phyloP scores from a whole-genome alignment of 768 basidiomycete genomes.

The Trametes cinnabarina region DNA sequence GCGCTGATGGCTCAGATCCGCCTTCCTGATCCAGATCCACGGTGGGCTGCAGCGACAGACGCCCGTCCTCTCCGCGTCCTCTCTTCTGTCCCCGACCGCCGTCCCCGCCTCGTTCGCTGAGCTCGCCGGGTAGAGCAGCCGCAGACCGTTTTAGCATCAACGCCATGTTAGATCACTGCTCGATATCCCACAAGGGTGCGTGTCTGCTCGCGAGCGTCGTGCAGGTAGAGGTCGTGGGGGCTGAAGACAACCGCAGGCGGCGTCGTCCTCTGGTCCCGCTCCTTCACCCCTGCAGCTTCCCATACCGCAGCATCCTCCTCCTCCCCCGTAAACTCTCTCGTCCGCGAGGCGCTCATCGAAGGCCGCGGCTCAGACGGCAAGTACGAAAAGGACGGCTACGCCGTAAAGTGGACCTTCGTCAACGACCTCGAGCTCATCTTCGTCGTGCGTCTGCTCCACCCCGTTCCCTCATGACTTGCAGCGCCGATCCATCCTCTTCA shows the following conservation, averaged over 20 bases:
- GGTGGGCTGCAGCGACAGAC: too few species aligned
- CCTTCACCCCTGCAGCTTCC: slow-evolving; percentile 73
- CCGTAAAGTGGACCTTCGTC: slow-evolving; percentile 90
- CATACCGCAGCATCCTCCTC: slow-evolving; percentile 26
- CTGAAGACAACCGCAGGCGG: slow-evolving; percentile 56
- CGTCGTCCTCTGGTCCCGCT: slow-evolving; percentile 90
- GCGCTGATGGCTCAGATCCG: not conserved
- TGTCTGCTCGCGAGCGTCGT: not conserved
- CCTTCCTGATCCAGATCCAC: too few species aligned
- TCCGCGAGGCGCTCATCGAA: slow-evolving; percentile 75
- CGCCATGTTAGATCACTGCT: slow-evolving; percentile 90
- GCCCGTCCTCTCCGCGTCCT: not conserved
- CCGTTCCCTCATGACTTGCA: not conserved
- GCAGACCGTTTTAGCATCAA: not conserved
- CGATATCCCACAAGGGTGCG: slow-evolving; percentile 89
- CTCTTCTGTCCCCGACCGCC: not conserved
- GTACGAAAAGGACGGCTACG: slow-evolving; percentile 93
- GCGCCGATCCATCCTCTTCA: slow-evolving; percentile 30
- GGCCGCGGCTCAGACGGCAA: slow-evolving; percentile 77
- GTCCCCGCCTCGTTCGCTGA: not conserved
- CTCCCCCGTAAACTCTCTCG: slow-evolving; percentile 33
- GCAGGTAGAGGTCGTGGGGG: not conserved
- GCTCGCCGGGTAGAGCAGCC: not conserved
- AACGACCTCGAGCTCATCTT: slow-evolving; percentile 97
- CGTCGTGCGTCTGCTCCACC: slow-evolving; percentile 59